phyloP scores from a whole-genome alignment of 805 yeast species.

The Nakazawaea laoshanensis region DNA sequence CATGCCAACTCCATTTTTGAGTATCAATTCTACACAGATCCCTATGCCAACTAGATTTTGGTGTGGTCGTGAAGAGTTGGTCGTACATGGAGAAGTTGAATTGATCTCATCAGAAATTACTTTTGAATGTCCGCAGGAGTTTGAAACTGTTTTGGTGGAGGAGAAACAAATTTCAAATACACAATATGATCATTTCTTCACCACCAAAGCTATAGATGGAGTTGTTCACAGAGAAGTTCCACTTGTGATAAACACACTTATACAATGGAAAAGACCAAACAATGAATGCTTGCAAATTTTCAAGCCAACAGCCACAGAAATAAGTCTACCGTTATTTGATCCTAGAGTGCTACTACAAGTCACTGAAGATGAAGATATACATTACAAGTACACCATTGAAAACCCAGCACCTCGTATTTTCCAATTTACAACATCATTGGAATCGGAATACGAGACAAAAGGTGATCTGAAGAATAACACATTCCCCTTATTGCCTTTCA shows the following conservation, averaged over 20 bases:
- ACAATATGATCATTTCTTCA: slow-evolving; percentile 17
- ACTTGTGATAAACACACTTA: slow-evolving; percentile 16
- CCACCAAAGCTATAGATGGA: slow-evolving; percentile 29
- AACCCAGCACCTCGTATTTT: slow-evolving; percentile 69
- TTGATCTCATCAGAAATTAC: slow-evolving; percentile 23
- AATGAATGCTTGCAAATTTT: not conserved
- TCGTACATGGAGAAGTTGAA: slow-evolving; percentile 20
- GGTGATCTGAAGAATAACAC: slow-evolving; percentile 23
- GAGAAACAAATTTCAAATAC: not conserved
- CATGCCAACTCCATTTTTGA: slow-evolving; percentile 20
- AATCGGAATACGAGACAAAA: slow-evolving; percentile 12
- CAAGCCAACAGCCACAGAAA: slow-evolving; percentile 26
- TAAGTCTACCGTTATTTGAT: slow-evolving; percentile 39
- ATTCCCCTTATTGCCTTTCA: slow-evolving; percentile 56
- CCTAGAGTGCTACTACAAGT: slow-evolving; percentile 53
- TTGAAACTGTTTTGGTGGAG: slow-evolving; percentile 20
- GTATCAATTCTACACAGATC: slow-evolving; percentile 2
- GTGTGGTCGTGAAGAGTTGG: slow-evolving; percentile 23
- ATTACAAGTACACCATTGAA: slow-evolving; percentile 47
- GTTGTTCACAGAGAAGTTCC: slow-evolving; percentile 30
- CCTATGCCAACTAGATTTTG: slow-evolving; percentile 28
- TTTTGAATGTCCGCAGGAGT: slow-evolving; percentile 25
- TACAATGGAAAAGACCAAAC: slow-evolving; percentile 28
- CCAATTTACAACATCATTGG: slow-evolving; percentile 33
- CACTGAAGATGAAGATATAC: slow-evolving; percentile 16